Evolutionary conservation across 371 early-diverging fungal genomes (phyloP), one percentile per base, ranked within the genome.

Genomic region (Umbelopsis sp.): DNA sequence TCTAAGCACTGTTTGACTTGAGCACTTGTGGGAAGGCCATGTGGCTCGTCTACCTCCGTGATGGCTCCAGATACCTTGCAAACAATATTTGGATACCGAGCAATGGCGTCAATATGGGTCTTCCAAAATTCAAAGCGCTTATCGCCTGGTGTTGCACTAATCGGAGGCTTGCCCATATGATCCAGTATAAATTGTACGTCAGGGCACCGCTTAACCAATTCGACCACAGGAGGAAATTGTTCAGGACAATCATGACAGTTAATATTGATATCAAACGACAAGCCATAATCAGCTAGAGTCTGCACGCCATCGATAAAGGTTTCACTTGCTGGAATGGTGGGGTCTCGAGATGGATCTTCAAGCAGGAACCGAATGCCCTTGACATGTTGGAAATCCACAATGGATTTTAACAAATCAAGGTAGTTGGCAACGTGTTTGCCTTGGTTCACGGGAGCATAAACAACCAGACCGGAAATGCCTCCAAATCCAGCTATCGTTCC

Each of bases 141-240:
- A 9, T 73, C 68, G 10, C 78, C 76, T 18, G 78, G 76, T 9
- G 66, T 50, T 24, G 69, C 69, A 65, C 79, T 69, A 64, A 81
- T 79, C 24, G 83, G 83, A 10, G 83, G 83, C 63, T 83, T 83
- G 14, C 72, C 83, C 80, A 80, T 80, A 69, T 83, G 83, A 63
- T 80, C 83, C 45, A 83, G 63, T 11, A 83, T 69, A 66, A 83
- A 80, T 48, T 65, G 71, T n/a, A 79, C 75, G 22, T 70, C 48
- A 10, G 83, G 83, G 50, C 83, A 83, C 22, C 74, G 75, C 46
- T 46, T 52, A 2, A 83, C 81, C 22, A 83, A 65, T 22, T 65
- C 51, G 25, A 74, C 50, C 35, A 80, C 37, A 29, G 79, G 78
- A 11, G 79, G 76, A 64, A 83, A 83, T 63, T 83, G 83, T 29